Evolutionary conservation across 257 asterid genomes (phyloP).

Genomic region (Gentiana straminea): DNA sequence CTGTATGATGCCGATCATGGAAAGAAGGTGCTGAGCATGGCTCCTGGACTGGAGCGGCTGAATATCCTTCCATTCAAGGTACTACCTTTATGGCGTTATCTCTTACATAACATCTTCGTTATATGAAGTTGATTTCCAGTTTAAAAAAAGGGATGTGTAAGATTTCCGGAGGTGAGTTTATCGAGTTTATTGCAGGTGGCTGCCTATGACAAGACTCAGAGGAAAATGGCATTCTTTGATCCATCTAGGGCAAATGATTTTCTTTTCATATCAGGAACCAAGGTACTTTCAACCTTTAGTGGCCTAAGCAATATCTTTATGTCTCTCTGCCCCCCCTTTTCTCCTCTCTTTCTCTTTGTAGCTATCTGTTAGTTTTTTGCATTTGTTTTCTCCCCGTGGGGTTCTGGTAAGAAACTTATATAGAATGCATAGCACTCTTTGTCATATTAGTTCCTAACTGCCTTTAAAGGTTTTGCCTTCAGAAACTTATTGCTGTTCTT

Average conservation of each 20-base stretch:
- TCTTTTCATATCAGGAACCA: slow-evolving; percentile 88
- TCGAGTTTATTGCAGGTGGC: slow-evolving; percentile 50
- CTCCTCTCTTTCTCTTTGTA: no score
- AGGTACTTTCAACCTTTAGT: slow-evolving; percentile 28
- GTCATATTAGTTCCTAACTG: no score
- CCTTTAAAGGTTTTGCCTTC: no score
- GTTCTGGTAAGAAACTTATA: no score
- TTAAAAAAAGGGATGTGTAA: not conserved
- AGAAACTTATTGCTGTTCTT: no score
- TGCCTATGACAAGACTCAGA: slow-evolving; percentile 78
- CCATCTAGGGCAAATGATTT: slow-evolving; percentile 87
- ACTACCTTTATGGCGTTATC: not conserved
- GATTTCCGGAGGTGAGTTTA: slow-evolving; percentile 1
- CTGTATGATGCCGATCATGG: slow-evolving; percentile 97
- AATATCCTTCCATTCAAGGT: slow-evolving; percentile 93
- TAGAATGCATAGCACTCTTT: no score
- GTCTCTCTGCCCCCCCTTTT: no score
- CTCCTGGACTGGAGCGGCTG: slow-evolving; percentile 84
- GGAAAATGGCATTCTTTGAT: slow-evolving; percentile 93
- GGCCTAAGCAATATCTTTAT: no score
- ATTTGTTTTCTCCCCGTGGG: no score
- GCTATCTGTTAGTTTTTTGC: no score
- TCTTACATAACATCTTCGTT: not conserved
- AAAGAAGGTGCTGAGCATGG: slow-evolving; percentile 91
- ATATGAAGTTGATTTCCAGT: not conserved